Conservation (phyloP, 441 rosid genomes). For the Aquilaria agallochum region DNA sequence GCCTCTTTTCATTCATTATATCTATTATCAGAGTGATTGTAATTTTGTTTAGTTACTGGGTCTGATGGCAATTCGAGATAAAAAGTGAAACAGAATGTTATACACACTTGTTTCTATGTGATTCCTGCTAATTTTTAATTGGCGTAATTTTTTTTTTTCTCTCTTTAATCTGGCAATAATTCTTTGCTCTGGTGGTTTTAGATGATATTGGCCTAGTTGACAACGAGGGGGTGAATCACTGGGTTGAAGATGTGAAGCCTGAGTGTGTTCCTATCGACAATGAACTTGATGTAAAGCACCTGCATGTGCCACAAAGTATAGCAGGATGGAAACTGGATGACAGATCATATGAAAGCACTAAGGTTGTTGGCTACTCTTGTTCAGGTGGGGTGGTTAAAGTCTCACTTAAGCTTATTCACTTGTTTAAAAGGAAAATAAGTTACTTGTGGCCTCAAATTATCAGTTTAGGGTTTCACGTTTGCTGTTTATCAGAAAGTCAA, state of each 20-base stretch:
- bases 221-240: constrained; percentile 20
- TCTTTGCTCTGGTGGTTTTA: constrained; percentile 26
- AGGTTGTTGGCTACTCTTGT: constrained; percentile 12
- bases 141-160: constrained; percentile 1
- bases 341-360: constrained; percentile 11
- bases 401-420: background rate
- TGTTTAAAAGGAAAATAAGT: too few species aligned
- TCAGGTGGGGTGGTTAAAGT: constrained; percentile 29
- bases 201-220: constrained; percentile 71
- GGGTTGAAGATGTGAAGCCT: constrained; percentile 21
- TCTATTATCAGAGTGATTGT: too few species aligned
- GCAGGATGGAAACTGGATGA: constrained; percentile 20
- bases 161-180: background rate
- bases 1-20: too few species aligned
- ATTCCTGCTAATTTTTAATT: background rate
- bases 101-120: too few species aligned
- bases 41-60: too few species aligned
- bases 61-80: too few species aligned
- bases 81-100: too few species aligned
- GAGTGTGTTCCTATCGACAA: constrained; percentile 16
- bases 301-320: constrained; percentile 10
- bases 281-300: constrained; percentile 21
- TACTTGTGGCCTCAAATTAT: too few species aligned
- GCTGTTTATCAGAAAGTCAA: too few species aligned
- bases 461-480: too few species aligned